Conservation (phyloP, 148 eudicot species). For the Rhododendron griersonianum region DNA sequence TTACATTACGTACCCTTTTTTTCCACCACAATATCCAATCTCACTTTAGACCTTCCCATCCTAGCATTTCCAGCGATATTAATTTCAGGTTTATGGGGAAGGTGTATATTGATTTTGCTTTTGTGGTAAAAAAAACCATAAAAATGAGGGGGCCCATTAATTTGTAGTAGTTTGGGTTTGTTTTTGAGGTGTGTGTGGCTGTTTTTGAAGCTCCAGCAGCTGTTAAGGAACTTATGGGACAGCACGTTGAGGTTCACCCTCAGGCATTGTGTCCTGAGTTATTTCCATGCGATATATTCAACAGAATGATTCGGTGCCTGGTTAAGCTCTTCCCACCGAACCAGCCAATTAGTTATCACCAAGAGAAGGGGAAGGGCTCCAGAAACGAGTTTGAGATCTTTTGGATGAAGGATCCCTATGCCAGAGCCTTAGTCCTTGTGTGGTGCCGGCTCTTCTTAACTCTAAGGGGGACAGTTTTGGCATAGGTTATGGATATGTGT, state of each 20-base stretch:
- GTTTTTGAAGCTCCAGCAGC: neutral
- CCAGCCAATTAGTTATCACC: neutral
- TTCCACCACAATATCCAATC: neutral
- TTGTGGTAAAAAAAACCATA: neutral
- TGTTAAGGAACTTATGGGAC: neutral
- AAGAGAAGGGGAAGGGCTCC: neutral
- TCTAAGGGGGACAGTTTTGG: neutral
- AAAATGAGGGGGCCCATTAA: neutral
- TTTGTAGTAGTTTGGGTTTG: neutral
- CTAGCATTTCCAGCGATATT: neutral
- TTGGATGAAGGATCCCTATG: neutral
- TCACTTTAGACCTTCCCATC: neutral
- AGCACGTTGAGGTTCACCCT: neutral
- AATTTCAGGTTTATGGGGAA: neutral
- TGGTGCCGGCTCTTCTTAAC: neutral
- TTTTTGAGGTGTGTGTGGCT: neutral
- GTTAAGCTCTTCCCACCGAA: neutral
- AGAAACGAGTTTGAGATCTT: neutral
- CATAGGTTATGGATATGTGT: neutral
- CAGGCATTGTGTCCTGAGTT: neutral
- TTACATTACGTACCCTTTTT: neutral
- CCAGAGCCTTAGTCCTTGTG: neutral
- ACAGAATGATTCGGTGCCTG: neutral
- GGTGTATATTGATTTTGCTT: neutral
- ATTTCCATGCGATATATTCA: neutral